Percentiles rank a stretch among this genome's conserved stretches.
These are phyloP conservation scores for Haematococcus lacustris DNA, from an alignment of 139 green algal genomes.

Conservation along the genomic window DNA sequence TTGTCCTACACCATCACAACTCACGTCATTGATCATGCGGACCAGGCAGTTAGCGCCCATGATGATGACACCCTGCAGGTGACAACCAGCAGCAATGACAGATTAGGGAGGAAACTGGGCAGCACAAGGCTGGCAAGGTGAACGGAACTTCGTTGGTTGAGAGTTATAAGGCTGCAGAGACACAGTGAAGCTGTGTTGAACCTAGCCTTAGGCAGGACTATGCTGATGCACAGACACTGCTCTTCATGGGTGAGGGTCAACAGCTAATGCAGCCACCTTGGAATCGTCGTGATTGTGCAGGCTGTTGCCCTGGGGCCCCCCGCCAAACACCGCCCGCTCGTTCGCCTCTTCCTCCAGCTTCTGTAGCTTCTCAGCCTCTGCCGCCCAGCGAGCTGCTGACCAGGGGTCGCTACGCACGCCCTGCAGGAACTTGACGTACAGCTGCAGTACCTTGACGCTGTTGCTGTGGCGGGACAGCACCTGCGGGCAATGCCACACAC, in stretches of 20 bases:
- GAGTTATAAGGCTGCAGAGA: too few relatives aligned
- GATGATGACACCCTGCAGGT: constrained; percentile 14
- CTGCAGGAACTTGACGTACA: constrained; percentile 20
- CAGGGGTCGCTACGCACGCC: constrained; percentile 20
- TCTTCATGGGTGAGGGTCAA: too few relatives aligned
- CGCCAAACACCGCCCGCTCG: neutral
- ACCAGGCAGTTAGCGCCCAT: constrained; percentile 11
- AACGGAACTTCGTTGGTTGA: too few relatives aligned
- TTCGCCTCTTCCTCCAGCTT: constrained; percentile 15
- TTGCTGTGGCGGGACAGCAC: neutral
- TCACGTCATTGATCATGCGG: constrained; percentile 8
- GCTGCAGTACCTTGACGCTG: neutral
- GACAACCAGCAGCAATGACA: too few relatives aligned
- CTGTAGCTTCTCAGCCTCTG: constrained; percentile 16
- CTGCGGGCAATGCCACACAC: too few relatives aligned
- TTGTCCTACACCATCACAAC: too few relatives aligned
- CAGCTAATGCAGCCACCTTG: too few relatives aligned
- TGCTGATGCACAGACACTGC: too few relatives aligned
- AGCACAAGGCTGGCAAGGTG: too few relatives aligned
- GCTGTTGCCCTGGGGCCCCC: neutral
- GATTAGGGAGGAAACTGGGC: too few relatives aligned
- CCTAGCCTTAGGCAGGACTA: too few relatives aligned
- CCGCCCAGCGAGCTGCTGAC: constrained; percentile 9
- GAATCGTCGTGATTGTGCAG: neutral
- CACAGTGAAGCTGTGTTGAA: too few relatives aligned